Percentiles rank a stretch among this genome's conserved stretches.
Conservation (phyloP, 306 rosid genomes). For the Quercus agrifolia region DNA sequence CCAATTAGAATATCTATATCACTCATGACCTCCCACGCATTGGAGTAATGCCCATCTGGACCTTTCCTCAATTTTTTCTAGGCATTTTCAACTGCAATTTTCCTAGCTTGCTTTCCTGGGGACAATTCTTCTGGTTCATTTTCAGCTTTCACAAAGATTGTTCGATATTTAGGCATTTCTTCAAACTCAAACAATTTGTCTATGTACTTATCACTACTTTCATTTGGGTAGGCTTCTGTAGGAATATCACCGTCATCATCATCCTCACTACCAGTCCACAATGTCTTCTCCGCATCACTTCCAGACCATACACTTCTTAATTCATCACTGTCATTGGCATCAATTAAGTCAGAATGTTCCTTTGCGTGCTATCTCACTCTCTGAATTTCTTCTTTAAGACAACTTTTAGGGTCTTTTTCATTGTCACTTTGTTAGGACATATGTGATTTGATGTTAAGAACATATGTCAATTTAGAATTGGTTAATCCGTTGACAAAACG, state of each 20-base stretch:
- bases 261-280: slow-evolving; percentile 85
- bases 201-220: slow-evolving; percentile 67
- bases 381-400: no score
- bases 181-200: slow-evolving; percentile 83
- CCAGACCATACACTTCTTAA: slow-evolving; percentile 83
- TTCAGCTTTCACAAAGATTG: slow-evolving; percentile 70
- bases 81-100: slow-evolving; percentile 83
- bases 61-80: slow-evolving; percentile 78
- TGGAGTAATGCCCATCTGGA: slow-evolving; percentile 75
- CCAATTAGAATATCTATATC: slow-evolving; percentile 76
- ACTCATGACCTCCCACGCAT: slow-evolving; percentile 87
- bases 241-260: slow-evolving; percentile 75
- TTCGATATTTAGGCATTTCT: slow-evolving; percentile 72
- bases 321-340: slow-evolving; percentile 68
- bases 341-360: no score
- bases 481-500: no score
- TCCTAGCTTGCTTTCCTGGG: slow-evolving; percentile 84
- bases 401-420: no score
- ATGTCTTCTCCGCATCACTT: slow-evolving; percentile 85
- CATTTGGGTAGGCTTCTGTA: slow-evolving; percentile 77
- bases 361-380: no score
- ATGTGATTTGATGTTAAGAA: no score
- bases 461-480: no score
- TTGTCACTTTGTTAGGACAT: no score
- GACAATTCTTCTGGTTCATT: slow-evolving; percentile 79